Evolutionary conservation across 768 basidiomycete species (phyloP).

Genomic region (Podaxis rugospora): DNA sequence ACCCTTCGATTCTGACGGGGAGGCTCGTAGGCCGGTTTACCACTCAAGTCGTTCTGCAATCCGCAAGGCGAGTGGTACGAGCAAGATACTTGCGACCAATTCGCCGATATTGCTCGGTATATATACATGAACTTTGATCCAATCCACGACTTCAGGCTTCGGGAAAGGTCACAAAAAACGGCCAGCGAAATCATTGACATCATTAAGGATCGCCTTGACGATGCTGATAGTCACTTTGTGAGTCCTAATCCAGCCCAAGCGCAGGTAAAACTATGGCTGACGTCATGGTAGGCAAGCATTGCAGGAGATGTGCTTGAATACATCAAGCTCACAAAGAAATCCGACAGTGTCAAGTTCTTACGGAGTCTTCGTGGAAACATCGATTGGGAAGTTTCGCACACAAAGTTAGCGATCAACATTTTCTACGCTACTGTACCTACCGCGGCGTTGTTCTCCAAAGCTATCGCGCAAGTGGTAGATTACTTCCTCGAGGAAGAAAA

Average conservation of each 20-base stretch:
- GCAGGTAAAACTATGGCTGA: constrained; percentile 15
- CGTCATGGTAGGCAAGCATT: neutral
- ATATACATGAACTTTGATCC: constrained; percentile 40
- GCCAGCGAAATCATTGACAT: constrained; percentile 24
- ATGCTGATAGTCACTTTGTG: constrained; percentile 15
- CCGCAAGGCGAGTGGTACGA: constrained; percentile 32
- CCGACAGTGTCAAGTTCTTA: constrained; percentile 27
- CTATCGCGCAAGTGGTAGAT: constrained; percentile 52
- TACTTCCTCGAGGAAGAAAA: constrained; percentile 48
- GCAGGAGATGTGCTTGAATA: neutral
- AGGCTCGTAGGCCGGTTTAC: constrained; percentile 38
- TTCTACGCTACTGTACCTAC: constrained; percentile 55
- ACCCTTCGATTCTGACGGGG: neutral
- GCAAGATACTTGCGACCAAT: constrained; percentile 32
- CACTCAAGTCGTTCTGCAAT: constrained; percentile 30
- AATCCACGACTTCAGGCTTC: constrained; percentile 43
- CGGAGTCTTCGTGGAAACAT: constrained; percentile 21
- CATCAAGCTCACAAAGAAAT: neutral
- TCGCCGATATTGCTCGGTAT: constrained; percentile 49
- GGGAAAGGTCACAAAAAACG: constrained; percentile 31
- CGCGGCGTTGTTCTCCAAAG: constrained; percentile 50
- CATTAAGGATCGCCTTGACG: constrained; percentile 27
- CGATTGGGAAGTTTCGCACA: constrained; percentile 16
- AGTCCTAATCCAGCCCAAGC: constrained; percentile 12
- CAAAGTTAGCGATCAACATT: constrained; percentile 41